Percentiles rank a stretch among this genome's conserved stretches.
phyloP scores from a whole-genome alignment of 805 yeast species.

The Kazachstania viticola region DNA sequence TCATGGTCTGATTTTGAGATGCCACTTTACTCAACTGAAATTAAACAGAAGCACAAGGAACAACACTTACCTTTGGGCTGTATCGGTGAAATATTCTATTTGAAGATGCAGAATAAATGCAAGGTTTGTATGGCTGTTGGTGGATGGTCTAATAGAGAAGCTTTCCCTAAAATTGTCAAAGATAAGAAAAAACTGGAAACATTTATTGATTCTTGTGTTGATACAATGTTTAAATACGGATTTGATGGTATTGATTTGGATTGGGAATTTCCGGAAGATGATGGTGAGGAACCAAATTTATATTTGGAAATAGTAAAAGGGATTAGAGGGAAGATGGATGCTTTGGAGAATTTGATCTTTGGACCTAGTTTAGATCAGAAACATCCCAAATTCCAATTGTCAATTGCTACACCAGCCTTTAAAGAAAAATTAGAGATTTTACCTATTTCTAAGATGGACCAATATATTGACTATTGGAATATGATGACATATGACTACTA shows the following conservation, averaged over 20 bases:
- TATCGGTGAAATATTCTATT: slow-evolving; percentile 35
- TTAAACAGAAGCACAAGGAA: background rate
- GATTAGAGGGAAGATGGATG: slow-evolving; percentile 32
- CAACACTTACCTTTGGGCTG: slow-evolving; percentile 31
- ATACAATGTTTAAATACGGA: slow-evolving; percentile 39
- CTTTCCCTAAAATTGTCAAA: slow-evolving; percentile 38
- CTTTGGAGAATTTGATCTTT: slow-evolving; percentile 25
- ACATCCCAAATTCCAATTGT: slow-evolving; percentile 33
- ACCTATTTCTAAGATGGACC: slow-evolving; percentile 43
- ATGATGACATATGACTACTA: slow-evolving; percentile 85
- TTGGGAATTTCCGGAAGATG: slow-evolving; percentile 75
- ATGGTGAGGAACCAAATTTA: slow-evolving; percentile 31
- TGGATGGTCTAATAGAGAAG: slow-evolving; percentile 51
- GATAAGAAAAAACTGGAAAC: slow-evolving; percentile 25
- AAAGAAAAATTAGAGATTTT: slow-evolving; percentile 33
- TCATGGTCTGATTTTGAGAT: slow-evolving; percentile 51
- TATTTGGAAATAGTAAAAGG: slow-evolving; percentile 34
- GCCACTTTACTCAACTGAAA: slow-evolving; percentile 5
- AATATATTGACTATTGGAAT: slow-evolving; percentile 59
- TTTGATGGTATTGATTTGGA: slow-evolving; percentile 91
- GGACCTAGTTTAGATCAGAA: slow-evolving; percentile 3
- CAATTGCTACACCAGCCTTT: slow-evolving; percentile 72
- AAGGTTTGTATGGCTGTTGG: slow-evolving; percentile 70
- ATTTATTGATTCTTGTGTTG: slow-evolving; percentile 42
- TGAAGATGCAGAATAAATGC: slow-evolving; percentile 27